phyloP scores from a whole-genome alignment of 106 monocot genomes.

The Dendrobium catenatum region DNA sequence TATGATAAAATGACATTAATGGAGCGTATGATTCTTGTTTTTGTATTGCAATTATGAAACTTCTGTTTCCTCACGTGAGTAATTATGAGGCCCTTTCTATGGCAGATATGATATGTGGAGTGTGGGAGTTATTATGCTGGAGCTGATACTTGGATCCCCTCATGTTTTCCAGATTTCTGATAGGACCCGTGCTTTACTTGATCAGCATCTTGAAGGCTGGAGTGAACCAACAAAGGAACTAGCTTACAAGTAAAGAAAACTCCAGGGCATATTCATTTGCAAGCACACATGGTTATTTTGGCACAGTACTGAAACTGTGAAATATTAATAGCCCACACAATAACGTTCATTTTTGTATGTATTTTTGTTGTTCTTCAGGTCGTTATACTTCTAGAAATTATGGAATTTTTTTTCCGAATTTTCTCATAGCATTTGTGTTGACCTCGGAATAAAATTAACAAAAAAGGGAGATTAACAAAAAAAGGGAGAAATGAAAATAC shows the following conservation, averaged over 20 bases:
- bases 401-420: background rate
- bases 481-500: no score
- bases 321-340: background rate
- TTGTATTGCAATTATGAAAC: background rate
- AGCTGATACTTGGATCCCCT: constrained; percentile 80
- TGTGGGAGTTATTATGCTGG: constrained; percentile 83
- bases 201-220: constrained; percentile 87
- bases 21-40: background rate
- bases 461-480: no score
- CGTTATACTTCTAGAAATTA: background rate
- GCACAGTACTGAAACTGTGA: background rate
- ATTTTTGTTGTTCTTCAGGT: background rate
- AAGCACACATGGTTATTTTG: background rate
- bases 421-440: background rate
- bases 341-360: background rate
- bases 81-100: constrained; percentile 5
- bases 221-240: constrained; percentile 65
- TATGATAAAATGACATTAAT: background rate
- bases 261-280: background rate
- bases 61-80: background rate
- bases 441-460: no score
- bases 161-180: constrained; percentile 78
- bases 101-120: constrained; percentile 95
- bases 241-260: constrained; percentile 62
- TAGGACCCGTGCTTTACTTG: constrained; percentile 61